A percentile compares a stretch with the other conserved stretches of the same genome.
phyloP scores from a whole-genome alignment of 768 basidiomycete species.

The Lentinula aciculospora region DNA sequence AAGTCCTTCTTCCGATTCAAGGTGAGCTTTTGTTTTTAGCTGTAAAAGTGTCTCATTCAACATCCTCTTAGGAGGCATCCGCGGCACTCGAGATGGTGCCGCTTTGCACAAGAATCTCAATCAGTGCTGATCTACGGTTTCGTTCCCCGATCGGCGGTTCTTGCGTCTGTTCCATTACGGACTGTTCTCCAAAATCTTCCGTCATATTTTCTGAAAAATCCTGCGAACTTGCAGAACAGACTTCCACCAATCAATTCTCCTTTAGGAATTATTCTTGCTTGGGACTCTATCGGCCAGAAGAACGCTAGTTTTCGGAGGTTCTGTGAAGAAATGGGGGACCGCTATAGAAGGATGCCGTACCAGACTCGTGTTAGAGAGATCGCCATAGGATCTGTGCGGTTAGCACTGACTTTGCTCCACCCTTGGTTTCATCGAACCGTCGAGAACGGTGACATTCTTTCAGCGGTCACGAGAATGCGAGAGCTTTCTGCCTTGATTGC shows the following conservation, averaged over 20 bases:
- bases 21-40: constrained; percentile 37
- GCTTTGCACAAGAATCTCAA: constrained; percentile 71
- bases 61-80: constrained; percentile 39
- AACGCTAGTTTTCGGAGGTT: constrained; percentile 57
- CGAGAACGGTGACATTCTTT: constrained; percentile 20
- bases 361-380: constrained; percentile 61
- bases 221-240: constrained; percentile 16
- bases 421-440: constrained; percentile 62
- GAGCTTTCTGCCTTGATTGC: constrained; percentile 45
- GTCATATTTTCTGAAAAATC: constrained; percentile 52
- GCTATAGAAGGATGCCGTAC: constrained; percentile 48
- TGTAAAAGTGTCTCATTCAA: constrained; percentile 6
- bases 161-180: constrained; percentile 65
- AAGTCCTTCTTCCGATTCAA: constrained; percentile 32
- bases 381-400: constrained; percentile 59
- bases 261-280: constrained; percentile 27
- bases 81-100: constrained; percentile 74
- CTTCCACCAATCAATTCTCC: constrained; percentile 15
- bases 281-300: constrained; percentile 59
- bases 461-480: constrained; percentile 23
- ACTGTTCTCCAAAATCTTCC: constrained; percentile 63
- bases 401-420: constrained; percentile 62
- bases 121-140: constrained; percentile 67
- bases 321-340: constrained; percentile 62
- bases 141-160: constrained; percentile 60